Percentiles rank a stretch among this genome's conserved stretches.
phyloP scores from a whole-genome alignment of 2,329 filamentous ascomycete species.

The Paramyrothecium sp. region DNA sequence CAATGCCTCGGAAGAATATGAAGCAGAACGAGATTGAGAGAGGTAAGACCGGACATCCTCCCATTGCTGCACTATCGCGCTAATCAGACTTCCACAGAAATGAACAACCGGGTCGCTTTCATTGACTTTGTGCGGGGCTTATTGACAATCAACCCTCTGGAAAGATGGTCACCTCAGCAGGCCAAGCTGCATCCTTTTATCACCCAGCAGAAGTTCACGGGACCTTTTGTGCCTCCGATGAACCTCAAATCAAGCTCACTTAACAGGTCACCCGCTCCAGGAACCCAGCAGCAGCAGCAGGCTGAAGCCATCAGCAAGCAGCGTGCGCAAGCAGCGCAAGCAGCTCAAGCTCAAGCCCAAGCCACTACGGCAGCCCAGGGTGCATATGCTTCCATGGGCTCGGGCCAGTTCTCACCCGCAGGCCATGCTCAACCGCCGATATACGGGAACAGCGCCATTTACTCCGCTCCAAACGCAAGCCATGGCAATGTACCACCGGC shows the following conservation, averaged over 20 bases:
- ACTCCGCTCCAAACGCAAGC: conserved; percentile 53
- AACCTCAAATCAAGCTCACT: conserved; percentile 85
- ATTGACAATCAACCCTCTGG: conserved; percentile 90
- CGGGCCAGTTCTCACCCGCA: conserved; percentile 46
- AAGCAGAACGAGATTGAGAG: conserved; percentile 94
- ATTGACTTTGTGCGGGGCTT: conserved; percentile 97
- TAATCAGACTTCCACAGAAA: conserved; percentile 62
- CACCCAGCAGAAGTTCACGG: conserved; percentile 95
- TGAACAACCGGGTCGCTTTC: conserved; percentile 96
- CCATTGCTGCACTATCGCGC: not conserved
- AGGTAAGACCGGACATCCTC: conserved; percentile 54
- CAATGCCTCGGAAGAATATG: conserved; percentile 99
- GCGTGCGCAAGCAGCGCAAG: conserved; percentile 69
- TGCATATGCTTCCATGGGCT: conserved; percentile 56
- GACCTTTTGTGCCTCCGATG: conserved; percentile 95
- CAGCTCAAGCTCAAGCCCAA: conserved; percentile 67
- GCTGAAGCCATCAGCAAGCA: conserved; percentile 94
- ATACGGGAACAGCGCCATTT: conserved; percentile 83
- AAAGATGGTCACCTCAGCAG: conserved; percentile 97
- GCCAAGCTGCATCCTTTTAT: conserved; percentile 98
- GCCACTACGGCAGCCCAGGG: conserved; percentile 66
- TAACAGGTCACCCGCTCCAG: conserved; percentile 85
- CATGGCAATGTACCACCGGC: conserved; percentile 61
- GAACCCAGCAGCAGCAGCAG: conserved; percentile 93
- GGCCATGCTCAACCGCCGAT: conserved; percentile 58